phyloP scores from a whole-genome alignment of 371 early-diverging fungal genomes.

The Mortierella sp. region DNA sequence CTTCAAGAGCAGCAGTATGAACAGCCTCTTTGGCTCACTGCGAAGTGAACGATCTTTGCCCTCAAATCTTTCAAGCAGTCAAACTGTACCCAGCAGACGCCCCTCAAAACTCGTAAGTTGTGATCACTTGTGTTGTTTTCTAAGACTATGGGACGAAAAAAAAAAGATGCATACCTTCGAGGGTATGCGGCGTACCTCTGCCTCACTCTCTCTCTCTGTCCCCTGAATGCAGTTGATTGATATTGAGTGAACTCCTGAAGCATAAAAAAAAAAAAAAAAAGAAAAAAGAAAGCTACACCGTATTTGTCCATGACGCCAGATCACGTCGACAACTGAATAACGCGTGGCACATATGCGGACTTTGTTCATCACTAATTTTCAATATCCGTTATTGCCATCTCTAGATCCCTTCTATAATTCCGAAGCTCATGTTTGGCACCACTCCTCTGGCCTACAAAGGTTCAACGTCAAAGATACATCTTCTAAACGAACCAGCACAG shows the following conservation, averaged over 20 bases:
- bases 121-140: no score
- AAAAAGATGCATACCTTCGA: neutral
- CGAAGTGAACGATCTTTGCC: constrained; percentile 42
- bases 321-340: constrained; percentile 6
- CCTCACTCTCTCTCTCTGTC: no score
- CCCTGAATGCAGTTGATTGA: neutral
- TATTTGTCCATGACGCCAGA: constrained; percentile 34
- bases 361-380: neutral
- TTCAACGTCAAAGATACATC: constrained; percentile 76
- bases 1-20: constrained; percentile 55
- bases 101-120: constrained; percentile 32
- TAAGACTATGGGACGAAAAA: no score
- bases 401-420: constrained; percentile 44
- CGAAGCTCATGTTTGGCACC: constrained; percentile 75
- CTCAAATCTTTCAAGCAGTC: constrained; percentile 38
- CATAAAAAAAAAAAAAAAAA: no score
- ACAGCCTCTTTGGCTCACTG: constrained; percentile 43
- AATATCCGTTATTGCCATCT: neutral
- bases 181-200: neutral
- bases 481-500: constrained; percentile 66
- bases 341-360: neutral
- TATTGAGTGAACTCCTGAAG: neutral
- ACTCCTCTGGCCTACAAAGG: constrained; percentile 78
- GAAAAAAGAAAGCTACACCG: neutral
- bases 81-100: constrained; percentile 36